Conservation (phyloP, 2,329 filamentous ascomycete genomes). For the Paradendryphiella salina region DNA sequence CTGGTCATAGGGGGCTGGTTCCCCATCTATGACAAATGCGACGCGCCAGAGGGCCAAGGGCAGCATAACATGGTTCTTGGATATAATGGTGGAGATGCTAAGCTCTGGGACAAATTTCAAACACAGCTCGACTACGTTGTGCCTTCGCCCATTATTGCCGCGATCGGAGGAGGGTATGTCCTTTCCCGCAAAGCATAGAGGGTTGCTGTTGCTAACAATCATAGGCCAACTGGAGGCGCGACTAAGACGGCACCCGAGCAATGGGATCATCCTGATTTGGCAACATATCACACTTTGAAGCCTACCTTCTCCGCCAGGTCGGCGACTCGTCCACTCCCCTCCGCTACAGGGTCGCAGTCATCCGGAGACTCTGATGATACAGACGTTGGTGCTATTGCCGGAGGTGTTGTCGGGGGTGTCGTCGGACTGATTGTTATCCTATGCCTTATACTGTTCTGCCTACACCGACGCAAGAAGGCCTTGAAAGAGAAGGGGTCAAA, state of each 20-base stretch:
- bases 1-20: constrained; percentile 65
- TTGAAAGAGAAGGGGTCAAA: constrained; percentile 18
- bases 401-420: constrained; percentile 48
- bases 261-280: constrained; percentile 58
- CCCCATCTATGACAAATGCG: constrained; percentile 52
- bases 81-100: constrained; percentile 51
- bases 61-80: constrained; percentile 62
- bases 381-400: constrained; percentile 46
- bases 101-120: constrained; percentile 58
- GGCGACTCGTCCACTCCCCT: constrained; percentile 54
- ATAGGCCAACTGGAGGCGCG: constrained; percentile 56
- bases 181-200: not conserved
- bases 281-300: constrained; percentile 58
- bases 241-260: constrained; percentile 56
- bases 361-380: constrained; percentile 22
- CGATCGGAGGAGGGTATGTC: constrained; percentile 50
- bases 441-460: constrained; percentile 42
- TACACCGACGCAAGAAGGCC: constrained; percentile 44
- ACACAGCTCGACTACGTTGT: constrained; percentile 60
- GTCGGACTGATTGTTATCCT: constrained; percentile 39
- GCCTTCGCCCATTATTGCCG: constrained; percentile 55
- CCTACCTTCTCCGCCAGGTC: constrained; percentile 53
- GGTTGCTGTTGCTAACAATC: constrained; percentile 24
- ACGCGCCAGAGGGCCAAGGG: constrained; percentile 58
- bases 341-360: constrained; percentile 25